Evolutionary conservation across 2,329 filamentous ascomycete species (phyloP), one percentile per base, ranked within the genome.

Genomic region (Colletotrichum noveboracense): DNA sequence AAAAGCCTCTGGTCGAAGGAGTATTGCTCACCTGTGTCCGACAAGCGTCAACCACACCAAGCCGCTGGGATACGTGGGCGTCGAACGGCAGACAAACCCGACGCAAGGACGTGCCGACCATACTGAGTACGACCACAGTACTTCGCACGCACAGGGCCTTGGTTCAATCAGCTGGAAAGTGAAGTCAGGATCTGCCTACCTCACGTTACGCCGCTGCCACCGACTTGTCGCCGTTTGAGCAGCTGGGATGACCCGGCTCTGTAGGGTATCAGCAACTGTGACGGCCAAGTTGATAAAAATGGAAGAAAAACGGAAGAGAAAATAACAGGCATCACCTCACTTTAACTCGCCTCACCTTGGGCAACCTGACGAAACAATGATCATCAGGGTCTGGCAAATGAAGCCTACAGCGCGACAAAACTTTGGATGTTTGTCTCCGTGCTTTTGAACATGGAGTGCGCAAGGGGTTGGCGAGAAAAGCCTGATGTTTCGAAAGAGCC

Each of bases 181-280:
- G 34, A 65, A 52, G 28, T 60, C 60, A 61, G 60, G 71, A 48
- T 66, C 26, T 52, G 52, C 72, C 34, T 72, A 52, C 28, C n/a
- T 60, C 60, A 14, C 13, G 21, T 65, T 36, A 30, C 28, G 68
- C 61, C 36, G 48, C 52, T 28, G 24, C 26, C 26, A n/a, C 66
- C 18, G 56, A n/a, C 34, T 34, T 58, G 71, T 36, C 58, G 69
- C 69, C 55, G n/a, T 56, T 30, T 12, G 21, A 30, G 64, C 58
- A 52, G 48, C 74, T 71, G 71, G 74, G 74, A 66, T 76, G 61
- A 55, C 61, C 74, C 61, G 24, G 66, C 71, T 52, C 28, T 24
- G 48, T 76, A 70, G 34, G 74, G 74, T 66, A 75, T 28, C 71
- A 70, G 62, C 30, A 43, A 28, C 21, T 55, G 30, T 48, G 38